These are phyloP conservation scores for Parathielavia appendiculata DNA, from an alignment of 495 filamentous ascomycete species.

Conservation along the genomic window DNA sequence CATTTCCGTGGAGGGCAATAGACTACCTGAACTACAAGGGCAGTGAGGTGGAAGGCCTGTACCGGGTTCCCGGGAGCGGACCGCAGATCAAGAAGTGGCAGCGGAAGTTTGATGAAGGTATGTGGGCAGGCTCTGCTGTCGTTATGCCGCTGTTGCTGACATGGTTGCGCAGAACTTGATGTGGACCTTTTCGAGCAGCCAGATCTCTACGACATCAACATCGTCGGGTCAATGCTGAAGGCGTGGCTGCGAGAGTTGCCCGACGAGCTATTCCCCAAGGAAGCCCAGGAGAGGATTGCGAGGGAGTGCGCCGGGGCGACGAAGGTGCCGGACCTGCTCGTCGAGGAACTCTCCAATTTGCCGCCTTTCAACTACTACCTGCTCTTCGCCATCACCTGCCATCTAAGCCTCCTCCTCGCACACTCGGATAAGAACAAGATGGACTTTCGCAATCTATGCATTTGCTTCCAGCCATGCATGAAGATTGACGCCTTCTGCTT, in stretches of 20 bases:
- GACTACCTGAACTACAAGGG: constrained; percentile 91
- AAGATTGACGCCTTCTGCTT: constrained; percentile 88
- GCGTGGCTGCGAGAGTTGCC: constrained; percentile 91
- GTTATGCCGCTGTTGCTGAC: constrained; percentile 26
- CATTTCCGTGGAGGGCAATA: constrained; percentile 84
- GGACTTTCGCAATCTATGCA: constrained; percentile 86
- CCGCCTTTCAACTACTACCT: constrained; percentile 94
- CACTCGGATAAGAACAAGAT: constrained; percentile 90
- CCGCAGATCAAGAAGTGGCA: constrained; percentile 84
- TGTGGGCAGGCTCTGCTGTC: constrained; percentile 7
- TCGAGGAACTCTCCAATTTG: constrained; percentile 84
- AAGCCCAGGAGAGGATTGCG: constrained; percentile 66
- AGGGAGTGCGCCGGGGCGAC: constrained; percentile 69
- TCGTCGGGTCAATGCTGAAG: constrained; percentile 87
- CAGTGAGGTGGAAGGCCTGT: constrained; percentile 84
- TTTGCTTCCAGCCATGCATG: constrained; percentile 92
- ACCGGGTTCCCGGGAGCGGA: constrained; percentile 79
- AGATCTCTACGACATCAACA: constrained; percentile 90
- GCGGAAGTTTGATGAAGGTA: constrained; percentile 75
- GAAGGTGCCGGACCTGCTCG: constrained; percentile 69
- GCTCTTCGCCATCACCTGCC: constrained; percentile 90
- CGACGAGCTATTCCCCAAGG: constrained; percentile 81
- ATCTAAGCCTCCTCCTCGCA: constrained; percentile 78
- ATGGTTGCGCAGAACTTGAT: constrained; percentile 57
- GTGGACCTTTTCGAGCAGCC: constrained; percentile 78